Percentiles rank a stretch among this genome's conserved stretches.
phyloP scores from a whole-genome alignment of 306 rosid species.

The Prunus campanulata region DNA sequence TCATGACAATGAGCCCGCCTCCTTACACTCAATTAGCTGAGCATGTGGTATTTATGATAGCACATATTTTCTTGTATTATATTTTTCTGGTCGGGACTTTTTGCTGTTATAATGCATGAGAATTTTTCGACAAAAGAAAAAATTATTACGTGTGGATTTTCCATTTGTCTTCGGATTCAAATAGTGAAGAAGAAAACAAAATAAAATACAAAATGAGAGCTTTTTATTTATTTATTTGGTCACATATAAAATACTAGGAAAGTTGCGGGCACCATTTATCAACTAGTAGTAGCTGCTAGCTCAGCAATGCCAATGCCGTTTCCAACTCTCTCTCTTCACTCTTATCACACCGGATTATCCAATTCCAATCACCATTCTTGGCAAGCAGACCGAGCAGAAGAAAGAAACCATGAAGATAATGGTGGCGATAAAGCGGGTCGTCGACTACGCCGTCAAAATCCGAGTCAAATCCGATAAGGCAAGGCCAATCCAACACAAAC shows the following conservation, averaged over 20 bases:
- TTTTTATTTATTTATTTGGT: no score
- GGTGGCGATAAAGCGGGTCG: slow-evolving; percentile 81
- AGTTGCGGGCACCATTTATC: no score
- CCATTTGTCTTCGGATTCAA: not conserved
- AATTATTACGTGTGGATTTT: not conserved
- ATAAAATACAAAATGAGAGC: no score
- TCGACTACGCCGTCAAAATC: slow-evolving; percentile 94
- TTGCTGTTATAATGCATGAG: no score
- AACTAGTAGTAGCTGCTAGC: no score
- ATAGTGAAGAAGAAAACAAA: not conserved
- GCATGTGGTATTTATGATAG: no score
- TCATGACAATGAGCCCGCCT: no score
- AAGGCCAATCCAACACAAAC: not conserved
- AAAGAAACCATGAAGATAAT: slow-evolving; percentile 69
- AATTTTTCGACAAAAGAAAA: no score
- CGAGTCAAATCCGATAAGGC: slow-evolving; percentile 85
- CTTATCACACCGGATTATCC: not conserved
- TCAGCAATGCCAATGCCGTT: slow-evolving; percentile 17
- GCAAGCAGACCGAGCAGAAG: not conserved
- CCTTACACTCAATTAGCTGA: no score
- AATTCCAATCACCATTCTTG: not conserved
- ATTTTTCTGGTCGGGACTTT: no score
- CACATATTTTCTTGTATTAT: no score
- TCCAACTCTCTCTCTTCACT: not conserved
- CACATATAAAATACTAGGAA: no score